Evolutionary conservation across 1,284 basidiomycete genomes (phyloP), one percentile per base, ranked within the genome.

Genomic region (Rhodotorula sp.): DNA sequence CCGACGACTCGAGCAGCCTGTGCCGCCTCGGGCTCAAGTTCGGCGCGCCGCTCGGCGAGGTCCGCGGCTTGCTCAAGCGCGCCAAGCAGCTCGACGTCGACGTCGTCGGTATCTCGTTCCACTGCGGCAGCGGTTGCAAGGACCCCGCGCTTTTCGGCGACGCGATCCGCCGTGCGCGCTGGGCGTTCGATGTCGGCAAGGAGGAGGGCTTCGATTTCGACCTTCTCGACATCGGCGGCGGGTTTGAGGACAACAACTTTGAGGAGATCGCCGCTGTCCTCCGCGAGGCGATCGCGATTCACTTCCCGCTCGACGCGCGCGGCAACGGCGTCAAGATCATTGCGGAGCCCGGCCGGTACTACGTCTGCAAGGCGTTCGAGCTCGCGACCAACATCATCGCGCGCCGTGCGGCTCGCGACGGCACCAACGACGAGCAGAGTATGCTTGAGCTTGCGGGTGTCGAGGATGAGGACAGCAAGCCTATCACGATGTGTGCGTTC

Each of bases 21-120:
- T 98, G 95, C 82, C 89, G 92, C 53, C 89, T 99, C 58, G 94
- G 95, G 6, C 88, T 94, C 82, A 99, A 99, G 83, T 99, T 96
- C 77, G 97, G 97, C n/a, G 94, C 96, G 0, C 89, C 94, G 1
- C 86, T 99, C 46, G 86, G 85, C 48, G 87, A 88, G 25, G 94
- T 97, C 36, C 91, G 91, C 5, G 86, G 85, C 13, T 86, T 99
- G 37, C 85, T 99, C 58, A 83, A 85, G 27, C 91, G 90, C 78
- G 97, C 96, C 0, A 86, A 86, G 76, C 88, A 91, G 80, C 86
- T 98, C 48, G 84, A 86, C 36, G 86, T 99, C 65, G 87, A 95
- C 79, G 92, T 99, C 64, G 86, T 98, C 62, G 97, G 97, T 48
- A 92, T 98, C 64, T 93, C 90, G 80, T 99, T 99, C 87, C 97